Evolutionary conservation across 345 rosid genomes (phyloP).

Genomic region (Gossypium herbaceum): DNA sequence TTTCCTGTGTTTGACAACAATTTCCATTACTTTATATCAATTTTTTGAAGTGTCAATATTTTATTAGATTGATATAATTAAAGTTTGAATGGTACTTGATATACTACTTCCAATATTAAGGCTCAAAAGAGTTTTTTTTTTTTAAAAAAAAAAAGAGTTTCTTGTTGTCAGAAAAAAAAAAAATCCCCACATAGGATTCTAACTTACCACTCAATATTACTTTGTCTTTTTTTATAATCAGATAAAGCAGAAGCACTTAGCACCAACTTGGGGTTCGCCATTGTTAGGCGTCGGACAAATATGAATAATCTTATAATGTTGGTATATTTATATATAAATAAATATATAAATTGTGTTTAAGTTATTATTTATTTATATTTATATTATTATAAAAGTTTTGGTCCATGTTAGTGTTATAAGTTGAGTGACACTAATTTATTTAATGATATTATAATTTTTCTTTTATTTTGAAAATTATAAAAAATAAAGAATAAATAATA

Average conservation of each 20-base stretch:
- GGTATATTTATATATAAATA: no score
- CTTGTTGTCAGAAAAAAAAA: not conserved
- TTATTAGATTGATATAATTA: not conserved
- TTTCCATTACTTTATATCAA: not conserved
- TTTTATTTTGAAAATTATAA: no score
- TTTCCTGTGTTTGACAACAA: not conserved
- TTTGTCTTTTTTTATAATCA: slow-evolving; percentile 27
- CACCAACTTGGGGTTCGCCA: slow-evolving; percentile 14
- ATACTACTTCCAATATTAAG: not conserved
- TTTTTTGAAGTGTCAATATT: not conserved
- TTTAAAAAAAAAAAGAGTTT: not conserved
- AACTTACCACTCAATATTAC: slow-evolving; percentile 23
- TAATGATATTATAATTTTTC: no score
- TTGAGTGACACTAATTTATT: no score
- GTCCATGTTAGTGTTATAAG: no score
- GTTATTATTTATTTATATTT: no score
- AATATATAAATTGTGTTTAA: no score
- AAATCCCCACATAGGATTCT: not conserved
- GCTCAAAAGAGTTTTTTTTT: no score
- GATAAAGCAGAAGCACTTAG: slow-evolving; percentile 17
- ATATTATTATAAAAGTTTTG: no score
- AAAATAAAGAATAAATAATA: no score
- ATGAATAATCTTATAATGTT: no score
- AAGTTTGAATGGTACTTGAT: not conserved
- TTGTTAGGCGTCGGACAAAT: not conserved